phyloP scores from a whole-genome alignment of 2,329 filamentous ascomycete genomes.

The Verticillium nubilum region DNA sequence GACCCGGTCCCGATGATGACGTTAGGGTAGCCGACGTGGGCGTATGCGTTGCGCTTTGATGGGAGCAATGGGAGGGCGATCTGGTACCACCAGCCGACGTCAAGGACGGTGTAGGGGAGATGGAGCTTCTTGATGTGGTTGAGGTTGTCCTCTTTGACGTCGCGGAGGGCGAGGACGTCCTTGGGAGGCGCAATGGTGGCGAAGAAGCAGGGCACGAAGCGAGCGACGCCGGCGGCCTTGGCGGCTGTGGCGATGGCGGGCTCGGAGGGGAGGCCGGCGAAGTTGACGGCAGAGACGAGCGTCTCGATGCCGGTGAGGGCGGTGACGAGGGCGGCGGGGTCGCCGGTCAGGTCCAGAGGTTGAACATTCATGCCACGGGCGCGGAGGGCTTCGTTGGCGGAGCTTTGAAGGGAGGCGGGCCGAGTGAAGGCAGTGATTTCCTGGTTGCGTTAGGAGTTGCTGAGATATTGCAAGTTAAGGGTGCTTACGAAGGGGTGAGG shows the following conservation, averaged over 20 bases:
- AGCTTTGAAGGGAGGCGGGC: constrained; percentile 39
- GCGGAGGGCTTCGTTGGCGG: constrained; percentile 31
- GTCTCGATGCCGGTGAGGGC: constrained; percentile 21
- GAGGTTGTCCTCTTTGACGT: constrained; percentile 42
- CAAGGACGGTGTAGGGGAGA: constrained; percentile 50
- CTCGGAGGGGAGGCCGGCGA: constrained; percentile 30
- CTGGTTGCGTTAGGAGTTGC: constrained; percentile 20
- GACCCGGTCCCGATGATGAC: constrained; percentile 40
- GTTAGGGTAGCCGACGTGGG: constrained; percentile 24
- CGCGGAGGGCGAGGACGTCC: constrained; percentile 20
- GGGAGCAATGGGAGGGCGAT: constrained; percentile 23
- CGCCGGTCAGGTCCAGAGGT: constrained; percentile 33
- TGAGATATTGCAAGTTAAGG: background rate
- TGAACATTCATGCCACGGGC: constrained; percentile 36
- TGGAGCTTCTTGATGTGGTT: constrained; percentile 39
- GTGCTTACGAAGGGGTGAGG: constrained; percentile 20
- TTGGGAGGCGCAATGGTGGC: constrained; percentile 35
- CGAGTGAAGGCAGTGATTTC: constrained; percentile 42
- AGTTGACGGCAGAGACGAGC: constrained; percentile 35
- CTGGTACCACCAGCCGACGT: constrained; percentile 56
- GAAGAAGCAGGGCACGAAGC: constrained; percentile 47
- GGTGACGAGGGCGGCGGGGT: constrained; percentile 11
- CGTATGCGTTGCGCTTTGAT: constrained; percentile 33
- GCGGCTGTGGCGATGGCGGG: constrained; percentile 40
- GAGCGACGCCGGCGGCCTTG: constrained; percentile 40